phyloP scores from a whole-genome alignment of 257 asterid species.

The Gentiana dahurica region DNA sequence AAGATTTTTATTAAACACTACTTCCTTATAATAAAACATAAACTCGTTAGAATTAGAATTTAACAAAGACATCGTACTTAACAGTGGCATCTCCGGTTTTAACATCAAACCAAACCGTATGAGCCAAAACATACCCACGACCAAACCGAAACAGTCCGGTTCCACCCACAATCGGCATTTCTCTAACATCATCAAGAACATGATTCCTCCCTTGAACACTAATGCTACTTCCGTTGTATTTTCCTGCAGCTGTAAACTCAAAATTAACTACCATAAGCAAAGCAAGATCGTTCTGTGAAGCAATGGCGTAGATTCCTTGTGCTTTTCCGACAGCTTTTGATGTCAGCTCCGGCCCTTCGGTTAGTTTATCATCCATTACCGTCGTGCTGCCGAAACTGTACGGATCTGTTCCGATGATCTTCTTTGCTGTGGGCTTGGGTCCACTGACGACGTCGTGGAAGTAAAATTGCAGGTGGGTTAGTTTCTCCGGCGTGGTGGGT shows the following conservation, averaged over 20 bases:
- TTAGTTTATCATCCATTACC: constrained; percentile 28
- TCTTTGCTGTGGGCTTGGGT: constrained; percentile 20
- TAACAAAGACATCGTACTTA: constrained; percentile 47
- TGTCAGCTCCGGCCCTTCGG: constrained; percentile 8
- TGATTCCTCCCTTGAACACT: constrained; percentile 3
- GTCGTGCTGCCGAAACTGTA: constrained; percentile 16
- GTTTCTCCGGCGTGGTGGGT: constrained; percentile 9
- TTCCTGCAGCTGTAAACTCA: constrained; percentile 16
- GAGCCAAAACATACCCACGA: constrained; percentile 50
- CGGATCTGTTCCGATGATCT: constrained; percentile 6
- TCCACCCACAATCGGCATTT: constrained; percentile 60
- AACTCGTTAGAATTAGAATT: neutral
- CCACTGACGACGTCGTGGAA: constrained; percentile 26
- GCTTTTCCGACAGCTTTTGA: constrained; percentile 33
- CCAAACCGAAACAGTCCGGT: constrained; percentile 42
- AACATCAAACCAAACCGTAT: constrained; percentile 14
- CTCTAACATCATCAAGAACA: constrained; percentile 20
- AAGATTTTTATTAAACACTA: no score
- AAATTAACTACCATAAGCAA: constrained; percentile 26
- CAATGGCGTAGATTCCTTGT: constrained; percentile 28
- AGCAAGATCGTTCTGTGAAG: constrained; percentile 17
- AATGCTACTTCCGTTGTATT: constrained; percentile 5
- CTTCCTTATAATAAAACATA: no score
- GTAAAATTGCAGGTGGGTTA: constrained; percentile 33
- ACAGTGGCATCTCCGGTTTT: constrained; percentile 50